Conservation (phyloP, 2,329 filamentous ascomycete species). For the Aspergillus chevalieri region DNA sequence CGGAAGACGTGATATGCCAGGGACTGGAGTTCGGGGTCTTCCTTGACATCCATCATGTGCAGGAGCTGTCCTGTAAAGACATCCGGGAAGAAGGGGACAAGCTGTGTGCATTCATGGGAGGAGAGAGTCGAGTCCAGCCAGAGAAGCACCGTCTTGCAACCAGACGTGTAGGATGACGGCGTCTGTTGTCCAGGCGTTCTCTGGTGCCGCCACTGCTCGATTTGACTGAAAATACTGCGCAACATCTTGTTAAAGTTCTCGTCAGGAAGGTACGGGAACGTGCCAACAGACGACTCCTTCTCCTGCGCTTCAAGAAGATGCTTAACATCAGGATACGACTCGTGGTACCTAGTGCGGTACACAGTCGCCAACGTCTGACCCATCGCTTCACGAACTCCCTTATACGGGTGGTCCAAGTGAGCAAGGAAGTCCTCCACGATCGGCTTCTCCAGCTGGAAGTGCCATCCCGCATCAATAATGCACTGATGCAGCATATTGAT, state of each 20-base stretch:
- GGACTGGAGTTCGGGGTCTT: slow-evolving; percentile 90
- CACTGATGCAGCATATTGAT: slow-evolving; percentile 84
- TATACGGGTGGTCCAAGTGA: slow-evolving; percentile 96
- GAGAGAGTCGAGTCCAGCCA: slow-evolving; percentile 91
- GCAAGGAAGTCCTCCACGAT: slow-evolving; percentile 82
- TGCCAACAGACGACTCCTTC: slow-evolving; percentile 71
- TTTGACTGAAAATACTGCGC: slow-evolving; percentile 65
- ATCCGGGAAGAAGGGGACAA: slow-evolving; percentile 84
- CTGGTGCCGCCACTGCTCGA: slow-evolving; percentile 83
- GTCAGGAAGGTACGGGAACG: slow-evolving; percentile 72
- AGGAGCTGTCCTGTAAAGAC: slow-evolving; percentile 86
- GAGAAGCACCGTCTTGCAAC: slow-evolving; percentile 88
- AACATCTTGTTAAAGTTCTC: slow-evolving; percentile 69
- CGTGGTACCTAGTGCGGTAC: slow-evolving; percentile 86
- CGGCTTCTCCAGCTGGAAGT: slow-evolving; percentile 84
- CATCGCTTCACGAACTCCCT: slow-evolving; percentile 91
- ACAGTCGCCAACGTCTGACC: slow-evolving; percentile 82
- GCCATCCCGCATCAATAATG: slow-evolving; percentile 86
- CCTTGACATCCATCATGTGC: slow-evolving; percentile 99
- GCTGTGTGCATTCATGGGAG: slow-evolving; percentile 85
- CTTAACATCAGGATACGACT: slow-evolving; percentile 78
- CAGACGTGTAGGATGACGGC: slow-evolving; percentile 88
- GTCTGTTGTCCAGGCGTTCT: slow-evolving; percentile 83
- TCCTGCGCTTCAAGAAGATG: slow-evolving; percentile 74
- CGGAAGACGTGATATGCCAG: slow-evolving; percentile 96